Percentiles rank a stretch among this genome's conserved stretches.
These are phyloP conservation scores for Pilasporangium apinafurcum DNA, from an alignment of 352 stramenopile genomes.

Conservation along the genomic window DNA sequence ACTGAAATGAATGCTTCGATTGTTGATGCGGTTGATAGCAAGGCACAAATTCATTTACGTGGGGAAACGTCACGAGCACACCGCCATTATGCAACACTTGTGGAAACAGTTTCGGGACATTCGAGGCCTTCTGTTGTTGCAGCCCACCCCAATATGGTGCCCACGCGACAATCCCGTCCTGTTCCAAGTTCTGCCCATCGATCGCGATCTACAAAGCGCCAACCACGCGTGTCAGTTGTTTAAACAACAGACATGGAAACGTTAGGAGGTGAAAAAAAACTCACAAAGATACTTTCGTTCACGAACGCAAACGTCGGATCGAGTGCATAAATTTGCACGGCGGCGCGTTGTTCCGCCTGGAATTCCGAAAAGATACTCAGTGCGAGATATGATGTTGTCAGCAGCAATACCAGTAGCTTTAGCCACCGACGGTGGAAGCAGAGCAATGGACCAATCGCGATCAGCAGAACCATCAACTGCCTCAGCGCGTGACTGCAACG, in stretches of 20 bases:
- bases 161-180: constrained; percentile 64
- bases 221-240: background rate
- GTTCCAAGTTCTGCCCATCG: constrained; percentile 74
- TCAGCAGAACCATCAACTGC: constrained; percentile 14
- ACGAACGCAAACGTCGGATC: constrained; percentile 73
- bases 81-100: constrained; percentile 60
- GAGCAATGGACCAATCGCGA: too few species aligned
- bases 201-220: constrained; percentile 45
- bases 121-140: constrained; percentile 31
- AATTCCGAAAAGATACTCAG: constrained; percentile 32
- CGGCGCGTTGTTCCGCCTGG: constrained; percentile 36
- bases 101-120: constrained; percentile 44
- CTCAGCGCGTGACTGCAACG: constrained; percentile 9
- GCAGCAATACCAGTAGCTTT: constrained; percentile 50
- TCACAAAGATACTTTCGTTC: constrained; percentile 81
- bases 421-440: constrained; percentile 57
- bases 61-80: constrained; percentile 58
- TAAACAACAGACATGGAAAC: background rate
- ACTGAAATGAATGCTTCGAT: constrained; percentile 48
- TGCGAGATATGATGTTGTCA: constrained; percentile 11
- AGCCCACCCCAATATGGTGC: constrained; percentile 63
- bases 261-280: constrained; percentile 5
- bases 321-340: constrained; percentile 59
- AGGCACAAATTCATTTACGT: constrained; percentile 72
- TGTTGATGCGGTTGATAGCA: constrained; percentile 47